These are phyloP conservation scores for Trichoderma endophyticum DNA, from an alignment of 2,329 filamentous ascomycete species.

Conservation along the genomic window DNA sequence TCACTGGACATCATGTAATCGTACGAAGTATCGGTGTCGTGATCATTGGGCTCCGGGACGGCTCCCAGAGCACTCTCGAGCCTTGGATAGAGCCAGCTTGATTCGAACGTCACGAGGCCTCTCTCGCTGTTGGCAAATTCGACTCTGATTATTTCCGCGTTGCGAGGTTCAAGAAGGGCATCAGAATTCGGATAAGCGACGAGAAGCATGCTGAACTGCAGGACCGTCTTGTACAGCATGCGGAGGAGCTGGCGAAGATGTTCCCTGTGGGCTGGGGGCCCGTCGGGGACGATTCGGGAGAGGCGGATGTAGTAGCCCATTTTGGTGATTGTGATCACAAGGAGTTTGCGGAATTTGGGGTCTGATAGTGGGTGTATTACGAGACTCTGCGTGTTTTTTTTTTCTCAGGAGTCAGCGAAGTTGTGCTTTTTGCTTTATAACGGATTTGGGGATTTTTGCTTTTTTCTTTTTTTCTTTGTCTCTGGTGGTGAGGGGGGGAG, in stretches of 20 bases:
- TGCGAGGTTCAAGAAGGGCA: not conserved
- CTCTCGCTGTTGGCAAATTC: not conserved
- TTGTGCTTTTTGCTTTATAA: not conserved
- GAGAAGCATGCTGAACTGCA: not conserved
- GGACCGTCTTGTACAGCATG: not conserved
- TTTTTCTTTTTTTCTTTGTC: not conserved
- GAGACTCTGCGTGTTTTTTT: not conserved
- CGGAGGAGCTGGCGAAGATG: not conserved
- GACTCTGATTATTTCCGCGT: not conserved
- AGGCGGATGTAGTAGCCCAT: not conserved
- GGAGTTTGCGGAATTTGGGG: not conserved
- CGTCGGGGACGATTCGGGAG: not conserved
- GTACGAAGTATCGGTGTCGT: not conserved
- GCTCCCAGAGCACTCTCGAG: not conserved
- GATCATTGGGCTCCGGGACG: not conserved
- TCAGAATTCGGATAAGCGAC: not conserved
- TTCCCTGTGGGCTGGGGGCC: not conserved
- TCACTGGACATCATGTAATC: not conserved
- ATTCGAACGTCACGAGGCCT: not conserved
- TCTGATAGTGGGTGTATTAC: not conserved
- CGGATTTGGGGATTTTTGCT: not conserved
- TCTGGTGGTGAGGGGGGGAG: not conserved
- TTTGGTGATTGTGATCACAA: not conserved
- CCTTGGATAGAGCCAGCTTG: not conserved
- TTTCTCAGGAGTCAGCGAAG: not conserved